phyloP scores from a whole-genome alignment of 345 rosid genomes.

The Xanthoceras sorbifolium region DNA sequence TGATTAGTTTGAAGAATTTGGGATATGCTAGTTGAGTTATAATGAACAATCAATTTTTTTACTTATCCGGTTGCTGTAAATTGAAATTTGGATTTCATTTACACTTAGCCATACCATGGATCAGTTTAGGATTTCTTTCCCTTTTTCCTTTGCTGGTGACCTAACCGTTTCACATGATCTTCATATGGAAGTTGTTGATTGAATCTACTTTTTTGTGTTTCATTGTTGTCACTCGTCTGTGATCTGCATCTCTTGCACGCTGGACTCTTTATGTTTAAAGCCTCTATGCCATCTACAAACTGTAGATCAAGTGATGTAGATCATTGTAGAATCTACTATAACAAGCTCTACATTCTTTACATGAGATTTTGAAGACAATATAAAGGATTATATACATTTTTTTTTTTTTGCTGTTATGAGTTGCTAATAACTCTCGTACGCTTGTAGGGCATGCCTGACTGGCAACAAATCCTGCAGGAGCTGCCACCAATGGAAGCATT shows the following conservation, averaged over 20 bases:
- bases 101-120: background rate
- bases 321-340: background rate
- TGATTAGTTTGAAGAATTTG: background rate
- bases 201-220: background rate
- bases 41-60: background rate
- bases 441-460: constrained; percentile 86
- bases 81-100: background rate
- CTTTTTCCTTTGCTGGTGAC: constrained; percentile 1
- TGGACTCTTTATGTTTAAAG: background rate
- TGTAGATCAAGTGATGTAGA: background rate
- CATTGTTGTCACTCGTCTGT: background rate
- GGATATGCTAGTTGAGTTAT: background rate
- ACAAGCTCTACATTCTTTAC: background rate
- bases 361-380: background rate
- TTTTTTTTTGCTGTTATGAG: background rate
- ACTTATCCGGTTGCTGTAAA: background rate
- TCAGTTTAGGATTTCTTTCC: background rate
- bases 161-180: background rate
- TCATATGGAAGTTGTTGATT: background rate
- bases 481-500: constrained; percentile 80
- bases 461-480: constrained; percentile 78
- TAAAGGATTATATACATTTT: background rate
- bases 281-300: background rate
- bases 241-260: background rate
- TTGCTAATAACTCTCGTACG: background rate